Conservation (phyloP, 257 asterid genomes). For the Fraxinus quadrangulata region DNA sequence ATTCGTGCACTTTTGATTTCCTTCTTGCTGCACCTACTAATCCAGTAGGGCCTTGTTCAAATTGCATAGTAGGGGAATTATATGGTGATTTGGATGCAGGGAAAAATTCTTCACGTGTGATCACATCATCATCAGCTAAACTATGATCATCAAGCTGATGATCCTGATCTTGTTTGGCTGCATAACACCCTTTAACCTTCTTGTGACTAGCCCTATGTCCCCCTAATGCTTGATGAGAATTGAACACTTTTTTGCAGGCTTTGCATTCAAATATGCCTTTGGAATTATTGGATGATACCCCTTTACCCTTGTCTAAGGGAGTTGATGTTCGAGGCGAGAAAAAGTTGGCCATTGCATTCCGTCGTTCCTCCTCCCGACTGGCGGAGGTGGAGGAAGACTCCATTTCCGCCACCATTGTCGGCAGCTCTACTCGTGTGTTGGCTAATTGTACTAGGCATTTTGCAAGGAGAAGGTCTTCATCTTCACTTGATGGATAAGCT, state of each 20-base stretch:
- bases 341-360: conserved; percentile 33
- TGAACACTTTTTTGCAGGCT: conserved; percentile 91
- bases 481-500: conserved; percentile 46
- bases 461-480: conserved; percentile 80
- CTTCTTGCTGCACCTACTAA: conserved; percentile 54
- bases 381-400: conserved; percentile 86
- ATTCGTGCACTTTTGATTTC: conserved; percentile 77
- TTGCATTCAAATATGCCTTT: conserved; percentile 85
- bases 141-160: conserved; percentile 31
- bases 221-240: conserved; percentile 92
- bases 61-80: conserved; percentile 35
- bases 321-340: conserved; percentile 19
- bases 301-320: conserved; percentile 41
- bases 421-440: conserved; percentile 52
- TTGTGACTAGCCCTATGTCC: conserved; percentile 96
- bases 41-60: conserved; percentile 39
- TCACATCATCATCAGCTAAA: conserved; percentile 39
- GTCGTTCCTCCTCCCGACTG: conserved; percentile 61
- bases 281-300: conserved; percentile 28
- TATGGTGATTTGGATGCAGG: conserved; percentile 38
- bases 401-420: conserved; percentile 39
- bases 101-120: conserved; percentile 46
- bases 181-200: conserved; percentile 87
- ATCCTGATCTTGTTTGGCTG: conserved; percentile 60
- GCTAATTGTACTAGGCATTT: conserved; percentile 73